phyloP scores from a whole-genome alignment of 1,284 basidiomycete species.

The Puccinia coronata region DNA sequence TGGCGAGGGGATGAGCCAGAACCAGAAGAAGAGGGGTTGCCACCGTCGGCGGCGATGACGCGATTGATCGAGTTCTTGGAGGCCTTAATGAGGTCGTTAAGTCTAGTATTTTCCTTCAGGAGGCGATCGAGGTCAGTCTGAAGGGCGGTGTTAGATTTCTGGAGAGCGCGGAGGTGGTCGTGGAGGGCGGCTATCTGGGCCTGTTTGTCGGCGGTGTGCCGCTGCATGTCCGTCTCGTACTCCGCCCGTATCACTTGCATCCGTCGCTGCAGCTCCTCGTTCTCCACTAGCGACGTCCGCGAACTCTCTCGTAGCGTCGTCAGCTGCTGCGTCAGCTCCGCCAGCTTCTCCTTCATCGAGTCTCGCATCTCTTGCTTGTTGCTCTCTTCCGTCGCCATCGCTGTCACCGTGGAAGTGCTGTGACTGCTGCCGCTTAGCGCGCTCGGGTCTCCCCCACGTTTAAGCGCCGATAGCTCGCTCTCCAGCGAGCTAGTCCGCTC shows the following conservation, averaged over 20 bases:
- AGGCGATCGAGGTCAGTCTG: neutral
- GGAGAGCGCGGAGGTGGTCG: neutral
- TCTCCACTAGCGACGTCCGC: constrained; percentile 3
- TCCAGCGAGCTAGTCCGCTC: constrained; percentile 18
- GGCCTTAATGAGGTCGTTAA: constrained; percentile 33
- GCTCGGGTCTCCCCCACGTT: too few relatives aligned
- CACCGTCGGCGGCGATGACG: constrained; percentile 1
- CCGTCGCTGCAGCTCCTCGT: constrained; percentile 28
- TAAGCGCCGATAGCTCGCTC: constrained; percentile 11
- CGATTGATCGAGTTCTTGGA: constrained; percentile 30
- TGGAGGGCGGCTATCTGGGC: neutral
- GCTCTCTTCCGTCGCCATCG: neutral
- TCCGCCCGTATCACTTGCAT: constrained; percentile 30
- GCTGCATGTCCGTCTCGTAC: constrained; percentile 15
- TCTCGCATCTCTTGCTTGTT: neutral
- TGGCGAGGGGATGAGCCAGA: neutral
- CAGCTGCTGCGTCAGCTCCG: constrained; percentile 21
- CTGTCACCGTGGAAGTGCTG: too few relatives aligned
- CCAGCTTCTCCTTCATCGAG: constrained; percentile 22
- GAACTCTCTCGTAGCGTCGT: constrained; percentile 12
- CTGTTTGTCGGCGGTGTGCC: neutral
- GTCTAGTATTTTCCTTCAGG: neutral
- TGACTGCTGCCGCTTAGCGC: too few relatives aligned
- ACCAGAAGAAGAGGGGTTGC: too few relatives aligned
- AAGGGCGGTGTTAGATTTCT: neutral